Evolutionary conservation across 2,329 filamentous ascomycete species (phyloP), one percentile per base, ranked within the genome.

Genomic region (Diplodia mutila): DNA sequence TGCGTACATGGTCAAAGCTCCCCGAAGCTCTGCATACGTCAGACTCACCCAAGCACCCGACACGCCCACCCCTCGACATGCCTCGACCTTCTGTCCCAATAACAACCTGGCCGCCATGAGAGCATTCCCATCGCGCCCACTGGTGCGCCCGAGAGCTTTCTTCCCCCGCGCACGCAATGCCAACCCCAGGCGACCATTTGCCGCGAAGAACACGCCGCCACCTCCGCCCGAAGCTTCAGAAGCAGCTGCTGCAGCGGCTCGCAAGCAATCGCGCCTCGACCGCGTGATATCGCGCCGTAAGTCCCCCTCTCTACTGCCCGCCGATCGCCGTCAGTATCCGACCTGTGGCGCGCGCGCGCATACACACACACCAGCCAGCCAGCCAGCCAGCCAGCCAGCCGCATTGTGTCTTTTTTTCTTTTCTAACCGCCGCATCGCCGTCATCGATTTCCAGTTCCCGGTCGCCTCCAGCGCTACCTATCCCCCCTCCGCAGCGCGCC

Each of bases 401-500:
- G 6, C n/a, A 5, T 21, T 32, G 29, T n/a, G 21, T 37, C 2
- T 32, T 12, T 16, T 16, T 18, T n/a, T n/a, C 18, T 18, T 18
- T 14, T 42, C 39, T 42, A 3, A 34, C 32, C 23, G 57, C 8
- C 37, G 11, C 34, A 37, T 37, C 34, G 11, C 11, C 34, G 11
- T 32, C 1, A 34, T 12, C 34, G 34, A 11, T n/a, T n/a, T 37
- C 34, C 49, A 68, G 66, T 84, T 48, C 93, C 92, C 2, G 80
- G 75, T 4, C 89, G 88, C 69, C 84, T 96, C 14, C 90, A 87
- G 67, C 85, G 83, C 64, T 92, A 93, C 80, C 89, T 91, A 0
- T 79, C 82, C 0, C 87, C 88, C 0, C 86, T 99, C 3, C 87
- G 89, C 67, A 84, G 86, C 66, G 93, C 93, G 0, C 95, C 95